Evolutionary conservation across 208 protist species (phyloP), one percentile per base, ranked within the genome.

Genomic region (Angomonas deanei): DNA sequence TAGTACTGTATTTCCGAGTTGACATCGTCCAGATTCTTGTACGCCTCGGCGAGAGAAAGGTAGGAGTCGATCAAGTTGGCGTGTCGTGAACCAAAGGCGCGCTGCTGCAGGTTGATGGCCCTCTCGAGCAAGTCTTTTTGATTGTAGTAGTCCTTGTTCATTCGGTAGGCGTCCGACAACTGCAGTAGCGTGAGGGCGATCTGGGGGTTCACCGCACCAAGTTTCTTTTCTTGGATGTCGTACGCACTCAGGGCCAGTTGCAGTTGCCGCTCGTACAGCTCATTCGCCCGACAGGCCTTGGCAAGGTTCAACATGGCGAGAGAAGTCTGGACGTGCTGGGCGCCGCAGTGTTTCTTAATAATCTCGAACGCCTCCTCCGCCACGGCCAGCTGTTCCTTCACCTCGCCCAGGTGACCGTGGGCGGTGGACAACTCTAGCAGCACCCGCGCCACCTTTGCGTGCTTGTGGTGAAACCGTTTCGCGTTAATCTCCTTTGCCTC

Each of bases 11-110:
- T 53, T 74, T 90, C 75, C 24, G 50, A 47, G 32, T 84, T 74
- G n/a, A 49, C 53, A 28, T 92, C 78, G 30, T 66, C 76, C 30
- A 95, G 69, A n/a, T 79, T 36, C 23, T 66, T 76, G 66, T 74
- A 91, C 15, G 82, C 82, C 65, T 89, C 80, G 4, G 80, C 86
- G 3, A 93, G 64, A 11, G 78, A 77, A 32, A 78, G 80, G 59
- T 88, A 91, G 1, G 84, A 91, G 38, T 84, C 75, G 39, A 93
- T 68, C 26, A 96, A 78, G 33, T 82, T 63, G 15, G 74, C 73
- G 65, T 91, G 90, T 58, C 91, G 80, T 48, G 68, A 74, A 27
- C 86, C 90, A 77, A 93, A 87, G 26, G 84, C 74, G n/a, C 84
- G 76, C 58, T 80, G 76, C 76, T 96, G 90, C 38, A 92, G 61